Evolutionary conservation across 768 basidiomycete species (phyloP), one percentile per base, ranked within the genome.

Genomic region (Gloeopeniophorella convolvens): DNA sequence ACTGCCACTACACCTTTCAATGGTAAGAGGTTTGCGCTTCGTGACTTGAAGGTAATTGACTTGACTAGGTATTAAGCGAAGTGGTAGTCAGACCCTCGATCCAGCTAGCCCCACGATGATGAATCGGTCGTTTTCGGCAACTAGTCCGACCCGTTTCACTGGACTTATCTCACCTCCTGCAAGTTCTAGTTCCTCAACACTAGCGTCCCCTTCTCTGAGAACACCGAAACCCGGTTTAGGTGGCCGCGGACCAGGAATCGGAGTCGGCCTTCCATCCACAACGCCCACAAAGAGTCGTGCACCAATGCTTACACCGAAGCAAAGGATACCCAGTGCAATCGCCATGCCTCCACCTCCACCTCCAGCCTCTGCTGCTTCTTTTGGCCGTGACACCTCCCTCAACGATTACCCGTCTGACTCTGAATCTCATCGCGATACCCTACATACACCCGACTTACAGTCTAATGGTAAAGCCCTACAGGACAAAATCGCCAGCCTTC

Each of bases 261-360:
- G 68, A 15, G 62, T 66, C 9, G 70, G 68, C 21, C 64, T 67
- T 31, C 67, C 75, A 4, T 71, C 75, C 10, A 64, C 71, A n/a
- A 71, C 65, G 8, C 67, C 68, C 13, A 65, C 68, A 2, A 74
- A 68, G 49, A 39, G 61, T 24, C 66, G 70, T 43, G 49, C 65
- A 16, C 66, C 70, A 12, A 49, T 70, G 15, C 65, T 62, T 52
- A 84, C 82, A 10, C 81, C 83, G 36, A 76, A 84, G 26, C 74
- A 78, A 12, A 74, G 86, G 43, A 62, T 87, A 52, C 83, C 86
- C 26, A 86, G 85, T 59, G 72, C 76, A n/a, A 65, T 85, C 23
- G 80, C 85, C 6, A 89, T 90, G 88, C 88, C 86, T 2, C 88
- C 87, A 3, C 87, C 87, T 15, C 70, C 82, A 1, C 85, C 85